Conservation (phyloP, 2,329 filamentous ascomycete genomes). For the Lasiodiplodia theobromae region DNA sequence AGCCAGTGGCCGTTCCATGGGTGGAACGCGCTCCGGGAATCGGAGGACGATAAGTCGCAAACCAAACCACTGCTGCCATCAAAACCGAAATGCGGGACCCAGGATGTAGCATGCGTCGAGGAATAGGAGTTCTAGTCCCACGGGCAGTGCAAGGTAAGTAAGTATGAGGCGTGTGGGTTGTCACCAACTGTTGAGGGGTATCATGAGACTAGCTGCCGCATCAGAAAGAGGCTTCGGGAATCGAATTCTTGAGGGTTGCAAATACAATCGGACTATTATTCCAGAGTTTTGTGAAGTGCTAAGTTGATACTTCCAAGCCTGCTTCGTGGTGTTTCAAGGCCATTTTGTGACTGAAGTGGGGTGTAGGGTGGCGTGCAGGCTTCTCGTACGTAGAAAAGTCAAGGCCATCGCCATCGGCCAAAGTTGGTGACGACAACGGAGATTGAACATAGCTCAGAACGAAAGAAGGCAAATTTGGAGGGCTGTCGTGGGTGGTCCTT, state of each 20-base stretch:
- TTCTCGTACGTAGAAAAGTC: not conserved
- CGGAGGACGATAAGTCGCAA: not conserved
- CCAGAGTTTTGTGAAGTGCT: not conserved
- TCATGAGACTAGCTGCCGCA: not conserved
- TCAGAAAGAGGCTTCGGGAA: not conserved
- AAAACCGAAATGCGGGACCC: not conserved
- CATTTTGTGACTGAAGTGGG: not conserved
- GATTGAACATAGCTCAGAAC: not conserved
- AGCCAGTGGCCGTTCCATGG: not conserved
- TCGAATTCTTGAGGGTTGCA: not conserved
- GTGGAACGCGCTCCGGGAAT: not conserved
- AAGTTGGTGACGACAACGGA: not conserved
- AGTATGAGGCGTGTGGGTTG: not conserved
- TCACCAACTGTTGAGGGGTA: not conserved
- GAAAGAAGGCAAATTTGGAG: not conserved
- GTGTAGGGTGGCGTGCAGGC: not conserved
- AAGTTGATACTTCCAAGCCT: not conserved
- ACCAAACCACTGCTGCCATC: not conserved
- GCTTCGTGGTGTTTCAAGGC: not conserved
- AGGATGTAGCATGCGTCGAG: not conserved
- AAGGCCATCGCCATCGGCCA: not conserved
- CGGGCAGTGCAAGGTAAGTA: not conserved
- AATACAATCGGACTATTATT: not conserved
- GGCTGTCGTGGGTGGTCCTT: not conserved
- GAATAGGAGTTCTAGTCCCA: not conserved